Conservation (phyloP, 352 stramenopile species). For the Phytophthora pinifolia region DNA sequence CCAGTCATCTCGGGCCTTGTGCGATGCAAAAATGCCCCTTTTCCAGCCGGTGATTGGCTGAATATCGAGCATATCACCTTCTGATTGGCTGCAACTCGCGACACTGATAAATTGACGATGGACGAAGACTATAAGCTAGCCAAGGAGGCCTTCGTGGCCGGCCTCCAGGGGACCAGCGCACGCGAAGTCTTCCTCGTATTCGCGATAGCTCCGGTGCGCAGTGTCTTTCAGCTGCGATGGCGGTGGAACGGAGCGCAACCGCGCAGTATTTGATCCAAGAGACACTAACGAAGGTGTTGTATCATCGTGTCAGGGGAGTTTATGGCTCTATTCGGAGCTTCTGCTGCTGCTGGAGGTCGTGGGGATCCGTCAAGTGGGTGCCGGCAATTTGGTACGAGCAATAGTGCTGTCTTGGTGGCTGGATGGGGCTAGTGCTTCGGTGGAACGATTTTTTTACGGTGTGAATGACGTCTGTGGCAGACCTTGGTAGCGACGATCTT, state of each 20-base stretch:
- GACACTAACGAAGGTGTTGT: slow-evolving; percentile 28
- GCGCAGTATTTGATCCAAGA: slow-evolving; percentile 6
- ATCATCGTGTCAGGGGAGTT: slow-evolving; percentile 46
- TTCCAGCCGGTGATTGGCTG: slow-evolving; percentile 31
- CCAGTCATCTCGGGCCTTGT: slow-evolving; percentile 51
- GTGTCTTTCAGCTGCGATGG: neutral
- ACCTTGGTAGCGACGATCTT: slow-evolving; percentile 52
- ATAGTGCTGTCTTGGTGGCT: neutral
- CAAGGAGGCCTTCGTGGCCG: slow-evolving; percentile 82
- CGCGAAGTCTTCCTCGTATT: slow-evolving; percentile 79
- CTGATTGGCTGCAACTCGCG: slow-evolving; percentile 35
- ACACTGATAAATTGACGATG: slow-evolving; percentile 24
- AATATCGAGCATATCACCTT: slow-evolving; percentile 2
- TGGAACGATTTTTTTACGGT: neutral
- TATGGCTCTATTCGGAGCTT: slow-evolving; percentile 86
- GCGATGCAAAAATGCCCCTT: slow-evolving; percentile 25
- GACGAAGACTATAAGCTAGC: slow-evolving; percentile 82
- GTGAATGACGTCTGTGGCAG: slow-evolving; percentile 21
- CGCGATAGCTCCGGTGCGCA: slow-evolving; percentile 64
- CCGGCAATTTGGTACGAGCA: slow-evolving; percentile 46
- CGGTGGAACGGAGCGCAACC: slow-evolving; percentile 9
- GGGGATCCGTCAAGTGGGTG: slow-evolving; percentile 50
- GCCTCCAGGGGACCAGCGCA: slow-evolving; percentile 65
- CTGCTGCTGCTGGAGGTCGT: slow-evolving; percentile 75
- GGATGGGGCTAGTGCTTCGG: neutral